Evolutionary conservation across 2,329 filamentous ascomycete species (phyloP).

Genomic region (Coniochaeta prunicola): DNA sequence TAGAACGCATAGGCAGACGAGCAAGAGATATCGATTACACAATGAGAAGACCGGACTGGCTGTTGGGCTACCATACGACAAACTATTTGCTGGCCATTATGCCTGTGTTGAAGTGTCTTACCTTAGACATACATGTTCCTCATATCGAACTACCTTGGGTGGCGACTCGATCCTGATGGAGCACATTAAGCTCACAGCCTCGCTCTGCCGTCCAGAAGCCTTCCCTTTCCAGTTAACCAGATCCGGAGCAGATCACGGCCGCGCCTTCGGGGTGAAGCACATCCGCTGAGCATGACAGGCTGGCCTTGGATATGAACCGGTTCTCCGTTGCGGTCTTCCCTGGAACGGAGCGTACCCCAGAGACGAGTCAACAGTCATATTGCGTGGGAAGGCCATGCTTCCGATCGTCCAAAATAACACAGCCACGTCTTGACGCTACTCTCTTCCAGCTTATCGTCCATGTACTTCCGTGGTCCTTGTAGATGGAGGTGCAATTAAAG

Average conservation of each 20-base stretch:
- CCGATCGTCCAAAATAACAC: not conserved
- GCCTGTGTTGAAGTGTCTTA: no score
- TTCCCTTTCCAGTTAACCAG: not conserved
- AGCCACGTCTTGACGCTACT: not conserved
- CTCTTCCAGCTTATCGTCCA: not conserved
- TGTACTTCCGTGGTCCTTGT: not conserved
- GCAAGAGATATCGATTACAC: no score
- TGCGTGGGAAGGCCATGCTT: no score
- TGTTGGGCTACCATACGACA: no score
- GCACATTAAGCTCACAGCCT: not conserved
- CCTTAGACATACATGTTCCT: no score
- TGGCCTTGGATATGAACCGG: not conserved
- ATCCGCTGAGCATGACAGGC: not conserved
- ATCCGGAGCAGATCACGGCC: not conserved
- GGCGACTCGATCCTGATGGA: not conserved
- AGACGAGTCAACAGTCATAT: no score
- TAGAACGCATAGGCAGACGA: no score
- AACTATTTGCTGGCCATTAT: no score
- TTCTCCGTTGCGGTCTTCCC: not conserved
- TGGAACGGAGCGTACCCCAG: not conserved
- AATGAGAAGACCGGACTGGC: no score
- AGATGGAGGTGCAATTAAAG: no score
- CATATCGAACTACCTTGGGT: no score
- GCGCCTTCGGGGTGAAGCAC: not conserved
- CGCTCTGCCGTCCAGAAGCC: not conserved